phyloP scores from a whole-genome alignment of 331 rosid genomes.

The Pyracantha coccinea region DNA sequence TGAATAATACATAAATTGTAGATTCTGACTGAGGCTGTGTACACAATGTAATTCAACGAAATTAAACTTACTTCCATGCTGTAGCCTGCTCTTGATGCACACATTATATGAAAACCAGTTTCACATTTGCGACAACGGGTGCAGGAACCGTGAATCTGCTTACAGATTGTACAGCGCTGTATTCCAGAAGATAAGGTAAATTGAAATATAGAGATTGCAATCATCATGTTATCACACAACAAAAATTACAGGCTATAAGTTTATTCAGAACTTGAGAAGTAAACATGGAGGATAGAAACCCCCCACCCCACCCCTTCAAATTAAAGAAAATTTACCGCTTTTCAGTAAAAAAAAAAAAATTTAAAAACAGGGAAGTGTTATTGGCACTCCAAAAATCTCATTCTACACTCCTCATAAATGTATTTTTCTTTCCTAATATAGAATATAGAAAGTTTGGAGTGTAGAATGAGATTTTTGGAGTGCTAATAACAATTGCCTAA shows the following conservation, averaged over 20 bases:
- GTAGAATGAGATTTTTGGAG: too few species aligned
- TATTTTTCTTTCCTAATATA: too few species aligned
- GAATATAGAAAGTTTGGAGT: too few species aligned
- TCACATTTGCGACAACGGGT: constrained; percentile 87
- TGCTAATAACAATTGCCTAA: too few species aligned
- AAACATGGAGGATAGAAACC: background rate
- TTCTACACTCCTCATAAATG: too few species aligned
- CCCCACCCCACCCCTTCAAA: too few species aligned
- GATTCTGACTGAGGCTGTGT: background rate
- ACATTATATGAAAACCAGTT: constrained; percentile 72
- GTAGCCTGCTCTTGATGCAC: constrained; percentile 94
- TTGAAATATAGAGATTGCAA: background rate
- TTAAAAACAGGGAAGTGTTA: background rate
- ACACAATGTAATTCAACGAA: constrained; percentile 11
- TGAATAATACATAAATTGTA: background rate
- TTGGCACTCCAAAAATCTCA: too few species aligned
- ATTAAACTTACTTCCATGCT: constrained; percentile 77
- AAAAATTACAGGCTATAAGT: background rate
- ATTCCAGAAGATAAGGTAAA: constrained; percentile 9
- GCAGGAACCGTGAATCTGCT: constrained; percentile 94
- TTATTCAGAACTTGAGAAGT: background rate
- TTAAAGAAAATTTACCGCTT: background rate
- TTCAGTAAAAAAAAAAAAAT: background rate
- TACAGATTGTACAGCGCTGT: constrained; percentile 84
- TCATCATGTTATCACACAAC: background rate